Conservation (phyloP, 108 stramenopile genomes). For the Cylindrotheca closterium region DNA sequence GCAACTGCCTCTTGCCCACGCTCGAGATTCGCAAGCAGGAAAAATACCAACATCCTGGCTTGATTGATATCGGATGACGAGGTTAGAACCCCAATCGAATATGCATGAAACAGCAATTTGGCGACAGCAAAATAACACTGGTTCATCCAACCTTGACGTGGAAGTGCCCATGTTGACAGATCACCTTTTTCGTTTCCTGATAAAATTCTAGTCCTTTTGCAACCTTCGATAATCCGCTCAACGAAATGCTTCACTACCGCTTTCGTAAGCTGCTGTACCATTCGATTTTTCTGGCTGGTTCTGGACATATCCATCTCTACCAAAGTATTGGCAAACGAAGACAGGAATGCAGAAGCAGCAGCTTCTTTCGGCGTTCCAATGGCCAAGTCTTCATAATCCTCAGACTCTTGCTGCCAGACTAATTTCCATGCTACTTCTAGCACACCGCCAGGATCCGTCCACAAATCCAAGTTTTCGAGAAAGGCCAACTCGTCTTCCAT, state of each 20-base stretch:
- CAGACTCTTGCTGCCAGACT: background rate
- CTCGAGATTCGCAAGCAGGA: slow-evolving; percentile 58
- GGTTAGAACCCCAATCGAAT: slow-evolving; percentile 9
- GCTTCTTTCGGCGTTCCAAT: background rate
- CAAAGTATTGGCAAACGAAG: slow-evolving; percentile 5
- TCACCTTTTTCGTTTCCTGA: background rate
- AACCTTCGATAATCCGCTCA: background rate
- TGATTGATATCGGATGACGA: slow-evolving; percentile 23
- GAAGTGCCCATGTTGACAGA: background rate
- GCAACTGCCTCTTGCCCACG: slow-evolving; percentile 70
- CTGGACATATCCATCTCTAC: slow-evolving; percentile 1
- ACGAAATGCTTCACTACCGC: slow-evolving; percentile 2
- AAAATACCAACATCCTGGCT: slow-evolving; percentile 47
- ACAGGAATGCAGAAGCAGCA: slow-evolving; percentile 15
- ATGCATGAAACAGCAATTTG: slow-evolving; percentile 42
- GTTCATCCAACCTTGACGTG: slow-evolving; percentile 55
- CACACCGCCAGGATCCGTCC: slow-evolving; percentile 9
- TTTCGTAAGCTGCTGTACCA: slow-evolving; percentile 1
- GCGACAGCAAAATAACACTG: slow-evolving; percentile 56
- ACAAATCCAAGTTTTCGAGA: slow-evolving; percentile 13
- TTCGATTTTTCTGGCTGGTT: slow-evolving; percentile 1
- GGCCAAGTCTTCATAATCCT: background rate
- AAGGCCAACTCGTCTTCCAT: slow-evolving; percentile 18
- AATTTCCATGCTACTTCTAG: slow-evolving; percentile 9
- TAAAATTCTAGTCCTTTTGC: background rate